Evolutionary conservation across 352 stramenopile genomes (phyloP), one percentile per base, ranked within the genome.

Genomic region (Phytophthora pseudosyringae): DNA sequence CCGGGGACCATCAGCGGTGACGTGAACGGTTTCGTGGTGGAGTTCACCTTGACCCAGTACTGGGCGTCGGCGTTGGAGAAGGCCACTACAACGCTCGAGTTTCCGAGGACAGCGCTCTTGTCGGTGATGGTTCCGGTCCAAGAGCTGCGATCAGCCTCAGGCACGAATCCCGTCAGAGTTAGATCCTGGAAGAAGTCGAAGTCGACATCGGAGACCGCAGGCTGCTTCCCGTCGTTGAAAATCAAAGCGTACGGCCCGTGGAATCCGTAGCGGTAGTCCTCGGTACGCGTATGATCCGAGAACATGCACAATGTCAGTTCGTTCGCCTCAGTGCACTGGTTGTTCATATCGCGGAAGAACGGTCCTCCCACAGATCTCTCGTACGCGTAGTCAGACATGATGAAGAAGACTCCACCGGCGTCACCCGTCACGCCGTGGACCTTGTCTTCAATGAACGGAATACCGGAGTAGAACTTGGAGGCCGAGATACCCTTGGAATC

Each of bases 291-390:
- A 52, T 88, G 78, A 47, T 88, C 78, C 54, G 78, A 88, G 66
- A 85, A 81, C 71, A 88, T 74, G 50, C 82, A 88, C 39, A 88
- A 72, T 26, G 71, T 76, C 21, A 88, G 59, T 28, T 88, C 78
- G 49, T 85, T 88, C 8, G 73, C 73, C 7, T 69, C 66, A 7
- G 64, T 74, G 48, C 75, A 78, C 64, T 88, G 71, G 68, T 85
- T 88, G 63, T 88, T 88, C 58, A 88, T 85, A 50, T 88, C 78
- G 9, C 76, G 73, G 68, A 78, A 85, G 66, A 85, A 88, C 11
- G 78, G 78, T 0, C 78, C 78, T 8, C 71, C 63, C 29, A 67
- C 76, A 13, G 78, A 87, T 18, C 69, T 81, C 59, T 87, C 78
- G 60, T 83, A 84, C 15, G 64, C 73, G 29, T 66, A 59, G 36